phyloP scores from a whole-genome alignment of 352 stramenopile species.

The Phytophthora ohioensis region DNA sequence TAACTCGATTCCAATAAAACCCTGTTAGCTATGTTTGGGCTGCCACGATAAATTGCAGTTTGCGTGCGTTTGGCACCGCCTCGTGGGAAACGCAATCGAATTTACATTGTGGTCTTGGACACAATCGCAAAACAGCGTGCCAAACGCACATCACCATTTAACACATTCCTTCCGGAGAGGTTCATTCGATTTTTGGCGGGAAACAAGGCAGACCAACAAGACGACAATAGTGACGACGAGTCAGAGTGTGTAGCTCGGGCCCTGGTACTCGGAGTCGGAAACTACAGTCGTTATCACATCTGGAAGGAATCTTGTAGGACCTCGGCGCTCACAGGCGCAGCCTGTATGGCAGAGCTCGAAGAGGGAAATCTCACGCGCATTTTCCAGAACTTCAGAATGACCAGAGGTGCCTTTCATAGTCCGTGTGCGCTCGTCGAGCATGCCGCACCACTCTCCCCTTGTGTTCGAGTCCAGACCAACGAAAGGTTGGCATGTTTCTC shows the following conservation, averaged over 20 bases:
- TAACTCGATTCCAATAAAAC: too few relatives aligned
- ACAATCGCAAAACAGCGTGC: not conserved
- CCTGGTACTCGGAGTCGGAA: not conserved
- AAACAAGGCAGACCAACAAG: not conserved
- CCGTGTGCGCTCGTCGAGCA: not conserved
- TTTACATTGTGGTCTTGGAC: too few relatives aligned
- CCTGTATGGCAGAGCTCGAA: slow-evolving; percentile 6
- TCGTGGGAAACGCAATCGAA: too few relatives aligned
- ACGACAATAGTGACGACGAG: not conserved
- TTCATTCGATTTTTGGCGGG: not conserved
- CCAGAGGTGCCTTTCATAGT: not conserved
- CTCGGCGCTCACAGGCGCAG: slow-evolving; percentile 4
- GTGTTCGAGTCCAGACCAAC: not conserved
- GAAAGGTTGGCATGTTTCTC: slow-evolving; percentile 24
- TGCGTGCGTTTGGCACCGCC: too few relatives aligned
- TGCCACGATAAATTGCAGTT: too few relatives aligned
- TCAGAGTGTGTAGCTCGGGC: not conserved
- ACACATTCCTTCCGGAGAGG: not conserved
- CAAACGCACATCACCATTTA: not conserved
- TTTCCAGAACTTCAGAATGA: slow-evolving; percentile 19
- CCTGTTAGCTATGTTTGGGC: too few relatives aligned
- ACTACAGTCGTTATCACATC: not conserved
- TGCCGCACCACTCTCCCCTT: not conserved
- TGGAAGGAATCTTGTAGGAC: slow-evolving; percentile 3
- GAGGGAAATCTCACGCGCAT: slow-evolving; percentile 11